Conservation (phyloP, 257 asterid genomes). For the Forsythia viridissima region DNA sequence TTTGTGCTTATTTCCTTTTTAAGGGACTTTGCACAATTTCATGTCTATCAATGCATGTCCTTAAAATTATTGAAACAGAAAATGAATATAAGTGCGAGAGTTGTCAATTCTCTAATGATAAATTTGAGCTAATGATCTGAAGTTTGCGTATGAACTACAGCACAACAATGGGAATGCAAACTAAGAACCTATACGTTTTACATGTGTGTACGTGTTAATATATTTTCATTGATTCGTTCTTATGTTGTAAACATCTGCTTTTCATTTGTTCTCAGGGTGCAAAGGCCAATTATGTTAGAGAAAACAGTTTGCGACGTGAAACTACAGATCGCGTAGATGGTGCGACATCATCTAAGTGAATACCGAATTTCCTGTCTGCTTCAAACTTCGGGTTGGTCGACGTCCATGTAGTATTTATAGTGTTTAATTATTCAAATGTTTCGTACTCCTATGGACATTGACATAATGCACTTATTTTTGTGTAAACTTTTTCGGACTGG, state of each 20-base stretch:
- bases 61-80: too few species aligned
- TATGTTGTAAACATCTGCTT: not conserved
- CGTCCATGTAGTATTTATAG: not conserved
- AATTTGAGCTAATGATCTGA: too few species aligned
- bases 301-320: constrained; percentile 48
- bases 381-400: constrained; percentile 2
- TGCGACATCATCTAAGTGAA: constrained; percentile 19
- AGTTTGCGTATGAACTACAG: not conserved
- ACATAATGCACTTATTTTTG: not conserved
- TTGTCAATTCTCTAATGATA: too few species aligned
- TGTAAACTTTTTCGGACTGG: not conserved
- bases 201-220: not conserved
- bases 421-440: not conserved
- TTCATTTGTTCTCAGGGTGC: constrained; percentile 51
- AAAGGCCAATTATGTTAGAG: constrained; percentile 38
- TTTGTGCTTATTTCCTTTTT: too few species aligned
- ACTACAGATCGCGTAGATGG: constrained; percentile 19
- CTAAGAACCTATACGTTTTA: not conserved
- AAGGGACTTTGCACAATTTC: too few species aligned
- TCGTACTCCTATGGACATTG: not conserved
- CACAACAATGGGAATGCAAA: not conserved
- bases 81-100: too few species aligned
- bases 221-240: not conserved
- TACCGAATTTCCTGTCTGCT: constrained; percentile 15
- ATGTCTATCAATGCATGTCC: too few species aligned